These are phyloP conservation scores for Chlamydomonas sphaeroides DNA, from an alignment of 139 green algal species.

Conservation along the genomic window DNA sequence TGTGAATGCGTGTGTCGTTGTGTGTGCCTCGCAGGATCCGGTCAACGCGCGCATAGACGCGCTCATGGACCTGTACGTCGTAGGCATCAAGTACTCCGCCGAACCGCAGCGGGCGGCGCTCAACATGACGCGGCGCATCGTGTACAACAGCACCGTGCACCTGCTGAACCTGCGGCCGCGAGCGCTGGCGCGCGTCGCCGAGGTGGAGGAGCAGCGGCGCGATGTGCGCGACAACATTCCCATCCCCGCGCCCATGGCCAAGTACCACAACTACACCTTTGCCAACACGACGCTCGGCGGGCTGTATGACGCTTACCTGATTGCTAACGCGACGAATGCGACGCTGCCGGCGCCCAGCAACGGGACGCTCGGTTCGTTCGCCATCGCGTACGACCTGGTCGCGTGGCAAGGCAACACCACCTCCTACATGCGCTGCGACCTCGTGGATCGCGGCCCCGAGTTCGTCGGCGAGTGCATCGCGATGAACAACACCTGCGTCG, in stretches of 20 bases:
- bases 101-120: conserved; percentile 15
- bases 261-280: conserved; percentile 29
- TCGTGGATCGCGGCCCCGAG: conserved; percentile 51
- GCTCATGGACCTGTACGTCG: conserved; percentile 52
- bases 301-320: background rate
- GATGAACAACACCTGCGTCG: conserved; percentile 47
- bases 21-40: too few relatives aligned
- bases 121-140: conserved; percentile 38
- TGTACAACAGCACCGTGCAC: conserved; percentile 41
- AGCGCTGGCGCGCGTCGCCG: conserved; percentile 38
- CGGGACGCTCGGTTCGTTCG: background rate
- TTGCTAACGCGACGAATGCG: conserved; percentile 3
- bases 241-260: background rate
- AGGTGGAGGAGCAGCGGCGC: conserved; percentile 30
- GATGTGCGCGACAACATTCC: conserved; percentile 14
- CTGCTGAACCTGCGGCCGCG: conserved; percentile 34
- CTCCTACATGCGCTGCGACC: conserved; percentile 65
- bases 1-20: too few relatives aligned
- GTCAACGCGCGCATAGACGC: conserved; percentile 13
- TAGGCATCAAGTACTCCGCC: conserved; percentile 4
- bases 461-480: conserved; percentile 69
- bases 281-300: background rate
- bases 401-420: conserved; percentile 62
- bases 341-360: conserved; percentile 2
- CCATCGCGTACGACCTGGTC: conserved; percentile 60